Base-by-base conservation (phyloP, 192 early-diverging fungal species). In the Chytriomyces hyalinus region DNA sequence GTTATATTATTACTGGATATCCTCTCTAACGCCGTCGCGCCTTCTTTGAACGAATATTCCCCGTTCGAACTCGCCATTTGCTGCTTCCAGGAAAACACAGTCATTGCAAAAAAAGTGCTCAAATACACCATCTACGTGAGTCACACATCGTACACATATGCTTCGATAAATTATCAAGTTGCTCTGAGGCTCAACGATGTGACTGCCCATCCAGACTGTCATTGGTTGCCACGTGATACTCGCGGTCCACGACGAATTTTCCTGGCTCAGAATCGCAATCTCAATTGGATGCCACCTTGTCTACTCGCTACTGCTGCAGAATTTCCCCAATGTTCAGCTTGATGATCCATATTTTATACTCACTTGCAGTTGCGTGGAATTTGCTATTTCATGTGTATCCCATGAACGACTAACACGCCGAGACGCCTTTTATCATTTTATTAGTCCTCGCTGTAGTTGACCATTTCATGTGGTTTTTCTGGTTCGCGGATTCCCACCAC, bases 401-500 rank as follows among this genome's bases (percentile, higher is more conserved):
- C 17, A 6, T 17, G 49, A 62, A 62, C 36, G 36, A 36, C 36
- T 36, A 36, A 13, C 50, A 4, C 47, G 49, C 59, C 49, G 75
- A 75, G 15, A 49, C 51, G 4, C 53, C 3, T 2, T 2, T 57
- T 57, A 3, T 57, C 47, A 66, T 28, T 46, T 22, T 67, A 10
- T 6, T 26, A 89, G 83, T 84, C 28, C 61, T 99, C 46, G 93
- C 93, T 0, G 77, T 99, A 44, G 78, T 82, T n/a, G 92, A 97
- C 83, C 97, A 99, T 80, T 96, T 96, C 76, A 63, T 93, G 68
- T 99, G 96, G 96, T 99, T 99, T 83, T 88, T 91, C 70, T 98
- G 91, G 78, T 99, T 99, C 80, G 86, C 93, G 1, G 76, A 80
- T 20, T 48, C 69, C 20, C 81, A 88, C 46, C 87, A 92, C 70